A percentile compares a stretch with the other conserved stretches of the same genome.
Evolutionary conservation across 176 grass and related monocot species (phyloP).

Genomic region (Themeda triandra): DNA sequence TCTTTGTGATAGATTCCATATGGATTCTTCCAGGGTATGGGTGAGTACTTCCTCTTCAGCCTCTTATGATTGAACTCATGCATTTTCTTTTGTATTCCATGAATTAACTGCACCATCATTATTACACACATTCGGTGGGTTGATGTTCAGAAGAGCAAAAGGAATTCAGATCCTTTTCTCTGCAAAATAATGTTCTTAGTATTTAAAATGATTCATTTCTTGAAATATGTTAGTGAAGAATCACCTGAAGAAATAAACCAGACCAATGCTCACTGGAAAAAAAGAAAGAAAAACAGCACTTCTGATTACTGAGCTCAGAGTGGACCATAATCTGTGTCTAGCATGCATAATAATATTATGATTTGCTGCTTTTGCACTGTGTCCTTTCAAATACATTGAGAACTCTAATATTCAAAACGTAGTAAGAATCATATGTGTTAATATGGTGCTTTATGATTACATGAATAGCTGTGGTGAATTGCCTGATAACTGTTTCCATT

Average conservation of each 20-base stretch:
- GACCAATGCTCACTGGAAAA: background rate
- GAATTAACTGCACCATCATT: background rate
- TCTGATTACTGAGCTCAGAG: background rate
- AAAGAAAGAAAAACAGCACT: background rate
- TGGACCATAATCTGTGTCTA: background rate
- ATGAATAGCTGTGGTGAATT: constrained; percentile 7
- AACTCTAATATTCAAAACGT: background rate
- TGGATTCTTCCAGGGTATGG: constrained; percentile 75
- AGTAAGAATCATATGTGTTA: background rate
- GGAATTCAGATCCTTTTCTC: constrained; percentile 5
- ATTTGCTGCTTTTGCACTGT: background rate
- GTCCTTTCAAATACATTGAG: background rate
- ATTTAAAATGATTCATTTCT: background rate
- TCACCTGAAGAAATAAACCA: background rate
- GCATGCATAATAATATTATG: background rate
- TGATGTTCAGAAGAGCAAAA: constrained; percentile 9
- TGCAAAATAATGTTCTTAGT: background rate
- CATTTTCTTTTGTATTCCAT: constrained; percentile 5
- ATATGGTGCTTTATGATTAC: background rate
- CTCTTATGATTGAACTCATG: background rate
- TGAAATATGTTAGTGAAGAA: background rate
- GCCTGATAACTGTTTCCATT: constrained; percentile 5
- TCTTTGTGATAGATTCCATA: constrained; percentile 71
- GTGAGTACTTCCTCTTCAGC: constrained; percentile 44
- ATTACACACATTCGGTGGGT: too few relatives aligned